Evolutionary conservation across 225 moss, liverwort and hornwort genomes (phyloP), one percentile per base, ranked within the genome.

Genomic region (Pseudoscleropodium purum): DNA sequence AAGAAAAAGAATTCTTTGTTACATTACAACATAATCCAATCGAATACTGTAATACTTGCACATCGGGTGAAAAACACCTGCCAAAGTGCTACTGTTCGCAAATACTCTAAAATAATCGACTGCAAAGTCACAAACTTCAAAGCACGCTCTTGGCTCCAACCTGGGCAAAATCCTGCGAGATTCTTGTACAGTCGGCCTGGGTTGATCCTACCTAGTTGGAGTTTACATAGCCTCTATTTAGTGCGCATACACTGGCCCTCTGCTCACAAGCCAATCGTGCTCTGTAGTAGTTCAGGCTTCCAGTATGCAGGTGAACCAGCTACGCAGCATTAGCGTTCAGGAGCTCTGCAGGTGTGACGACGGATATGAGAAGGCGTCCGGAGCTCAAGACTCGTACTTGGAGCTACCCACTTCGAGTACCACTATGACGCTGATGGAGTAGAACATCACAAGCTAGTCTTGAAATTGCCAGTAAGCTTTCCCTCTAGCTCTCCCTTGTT

Each of bases 91-190:
- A 60, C 80, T 80, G n/a, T 74, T 73, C 73, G 73, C 74, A 85
- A 65, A 65, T 59, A 63, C 56, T 74, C 88, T 80, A 90, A 37
- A 90, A 90, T 72, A 88, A 79, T 63, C 34, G 47, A 21, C 85
- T 85, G 85, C 81, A 82, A 54, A 91, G 81, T 85, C 66, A 31
- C 84, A 18, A 90, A 87, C 90, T 83, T 83, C 87, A 26, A 84
- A 85, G 75, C 74, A 29, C 19, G 18, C 80, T 63, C 69, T 80
- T 66, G 67, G 88, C 33, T 80, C 26, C 74, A 80, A 81, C 75
- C 88, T 91, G 60, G 49, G 56, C 47, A 43, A 80, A 79, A 91
- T 91, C 90, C 37, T 72, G 36, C n/a, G 43, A 82, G 83, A 65
- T 89, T 85, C 75, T 91, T 65, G 84, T 80, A 31, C 79, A 81